Percentiles rank a stretch among this genome's conserved stretches.
Conservation (phyloP, 1,284 basidiomycete species). For the Takashimella koratensis region DNA sequence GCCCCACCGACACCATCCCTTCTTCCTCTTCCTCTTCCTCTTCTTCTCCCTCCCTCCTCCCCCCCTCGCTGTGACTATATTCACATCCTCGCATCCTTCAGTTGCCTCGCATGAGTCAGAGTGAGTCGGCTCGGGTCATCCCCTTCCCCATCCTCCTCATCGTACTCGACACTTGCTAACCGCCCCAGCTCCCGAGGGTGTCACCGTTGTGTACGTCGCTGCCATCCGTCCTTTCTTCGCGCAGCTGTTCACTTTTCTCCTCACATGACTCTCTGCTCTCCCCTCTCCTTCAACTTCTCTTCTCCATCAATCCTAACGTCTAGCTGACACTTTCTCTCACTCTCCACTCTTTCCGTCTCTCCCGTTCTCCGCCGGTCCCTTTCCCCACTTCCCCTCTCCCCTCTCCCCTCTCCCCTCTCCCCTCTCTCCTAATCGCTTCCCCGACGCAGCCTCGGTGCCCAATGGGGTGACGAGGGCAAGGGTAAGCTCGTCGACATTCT, state of each 20-base stretch:
- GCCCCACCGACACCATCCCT: neutral
- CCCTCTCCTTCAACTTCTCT: no score
- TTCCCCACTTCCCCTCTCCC: slow-evolving; percentile 62
- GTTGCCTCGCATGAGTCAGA: neutral
- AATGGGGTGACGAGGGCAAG: slow-evolving; percentile 97
- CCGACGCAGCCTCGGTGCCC: slow-evolving; percentile 62
- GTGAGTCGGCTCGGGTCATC: neutral
- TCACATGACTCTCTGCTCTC: no score
- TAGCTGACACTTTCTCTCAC: neutral
- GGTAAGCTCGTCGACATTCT: slow-evolving; percentile 94
- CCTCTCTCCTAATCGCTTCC: neutral
- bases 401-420: slow-evolving; percentile 60
- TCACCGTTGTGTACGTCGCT: slow-evolving; percentile 38
- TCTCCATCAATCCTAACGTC: neutral
- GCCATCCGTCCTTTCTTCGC: slow-evolving; percentile 1
- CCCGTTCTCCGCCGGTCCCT: slow-evolving; percentile 43
- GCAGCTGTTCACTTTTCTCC: neutral
- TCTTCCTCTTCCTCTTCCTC: neutral
- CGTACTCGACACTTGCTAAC: slow-evolving; percentile 9
- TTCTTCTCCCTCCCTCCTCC: neutral
- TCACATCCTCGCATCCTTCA: neutral
- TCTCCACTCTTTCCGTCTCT: neutral
- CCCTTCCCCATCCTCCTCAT: neutral
- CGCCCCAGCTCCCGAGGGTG: slow-evolving; percentile 37
- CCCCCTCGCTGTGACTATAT: neutral